These are phyloP conservation scores for Backusella circina DNA, from an alignment of 192 early-diverging fungal genomes.

Conservation along the genomic window DNA sequence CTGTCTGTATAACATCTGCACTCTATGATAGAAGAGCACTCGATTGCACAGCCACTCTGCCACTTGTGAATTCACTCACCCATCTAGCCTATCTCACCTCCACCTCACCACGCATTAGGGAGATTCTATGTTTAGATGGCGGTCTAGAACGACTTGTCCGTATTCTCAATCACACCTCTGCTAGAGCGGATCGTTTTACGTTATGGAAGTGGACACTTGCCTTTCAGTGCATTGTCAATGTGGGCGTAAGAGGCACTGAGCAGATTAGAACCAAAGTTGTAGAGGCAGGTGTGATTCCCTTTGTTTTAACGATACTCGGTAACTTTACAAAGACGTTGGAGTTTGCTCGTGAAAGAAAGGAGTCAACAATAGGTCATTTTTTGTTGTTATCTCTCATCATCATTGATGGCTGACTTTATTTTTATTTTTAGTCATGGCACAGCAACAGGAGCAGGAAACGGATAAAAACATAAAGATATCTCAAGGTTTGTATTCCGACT, in stretches of 20 bases:
- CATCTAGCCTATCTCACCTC: conserved; percentile 86
- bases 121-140: conserved; percentile 81
- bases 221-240: conserved; percentile 82
- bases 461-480: neutral
- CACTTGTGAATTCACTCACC: conserved; percentile 87
- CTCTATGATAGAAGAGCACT: conserved; percentile 93
- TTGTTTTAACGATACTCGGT: conserved; percentile 76
- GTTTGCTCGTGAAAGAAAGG: conserved; percentile 6
- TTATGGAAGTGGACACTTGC: conserved; percentile 81
- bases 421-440: neutral
- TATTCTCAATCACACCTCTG: conserved; percentile 54
- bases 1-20: conserved; percentile 73
- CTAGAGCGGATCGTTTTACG: conserved; percentile 54
- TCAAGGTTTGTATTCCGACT: conserved; percentile 27
- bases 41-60: conserved; percentile 80
- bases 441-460: neutral
- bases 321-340: conserved; percentile 54
- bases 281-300: conserved; percentile 78
- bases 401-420: neutral
- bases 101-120: conserved; percentile 75
- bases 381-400: neutral
- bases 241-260: conserved; percentile 80
- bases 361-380: neutral
- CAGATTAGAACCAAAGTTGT: conserved; percentile 81
- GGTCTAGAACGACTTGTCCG: conserved; percentile 84